A percentile compares a stretch with the other conserved stretches of the same genome.
These are phyloP conservation scores for Aspergillus incahuasiensis DNA, from an alignment of 495 filamentous ascomycete genomes.

Conservation along the genomic window DNA sequence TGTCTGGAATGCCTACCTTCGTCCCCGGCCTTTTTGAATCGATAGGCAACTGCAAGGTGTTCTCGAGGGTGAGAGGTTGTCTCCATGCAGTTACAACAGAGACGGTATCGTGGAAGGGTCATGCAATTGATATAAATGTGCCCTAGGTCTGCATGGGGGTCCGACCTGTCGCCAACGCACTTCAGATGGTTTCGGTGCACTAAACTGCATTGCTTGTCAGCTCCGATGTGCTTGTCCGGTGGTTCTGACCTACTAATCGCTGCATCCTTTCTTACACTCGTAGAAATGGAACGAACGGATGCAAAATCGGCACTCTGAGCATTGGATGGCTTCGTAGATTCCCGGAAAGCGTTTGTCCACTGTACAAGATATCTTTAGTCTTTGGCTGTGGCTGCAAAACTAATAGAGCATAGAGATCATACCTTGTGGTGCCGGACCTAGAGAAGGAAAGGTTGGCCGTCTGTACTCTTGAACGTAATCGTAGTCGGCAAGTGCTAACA, in stretches of 20 bases:
- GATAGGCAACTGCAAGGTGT: slow-evolving; percentile 1
- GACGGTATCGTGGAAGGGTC: not conserved
- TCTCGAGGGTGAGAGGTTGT: not conserved
- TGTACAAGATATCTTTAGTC: not conserved
- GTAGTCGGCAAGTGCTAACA: slow-evolving; percentile 3
- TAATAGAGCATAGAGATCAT: not conserved
- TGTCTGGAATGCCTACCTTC: not conserved
- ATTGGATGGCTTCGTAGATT: slow-evolving; percentile 9
- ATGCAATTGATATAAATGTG: not conserved
- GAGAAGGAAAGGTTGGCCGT: slow-evolving; percentile 9
- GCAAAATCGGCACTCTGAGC: slow-evolving; percentile 9
- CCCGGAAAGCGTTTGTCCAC: not conserved
- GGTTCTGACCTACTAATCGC: not conserved
- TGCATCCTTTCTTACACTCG: slow-evolving; percentile 4
- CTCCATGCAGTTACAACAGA: slow-evolving; percentile 11
- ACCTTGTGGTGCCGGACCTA: slow-evolving; percentile 8
- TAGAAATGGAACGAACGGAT: slow-evolving; percentile 11
- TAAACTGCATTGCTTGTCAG: not conserved
- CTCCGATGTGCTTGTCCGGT: not conserved
- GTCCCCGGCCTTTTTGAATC: slow-evolving; percentile 8
- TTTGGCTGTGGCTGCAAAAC: not conserved
- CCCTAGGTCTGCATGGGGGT: not conserved
- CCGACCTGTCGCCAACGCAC: not conserved
- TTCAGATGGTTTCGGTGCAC: slow-evolving; percentile 1
- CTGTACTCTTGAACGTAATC: slow-evolving; percentile 10